These are phyloP conservation scores for Colletotrichum sp. DNA, from an alignment of 2,329 filamentous ascomycete genomes.

Conservation along the genomic window DNA sequence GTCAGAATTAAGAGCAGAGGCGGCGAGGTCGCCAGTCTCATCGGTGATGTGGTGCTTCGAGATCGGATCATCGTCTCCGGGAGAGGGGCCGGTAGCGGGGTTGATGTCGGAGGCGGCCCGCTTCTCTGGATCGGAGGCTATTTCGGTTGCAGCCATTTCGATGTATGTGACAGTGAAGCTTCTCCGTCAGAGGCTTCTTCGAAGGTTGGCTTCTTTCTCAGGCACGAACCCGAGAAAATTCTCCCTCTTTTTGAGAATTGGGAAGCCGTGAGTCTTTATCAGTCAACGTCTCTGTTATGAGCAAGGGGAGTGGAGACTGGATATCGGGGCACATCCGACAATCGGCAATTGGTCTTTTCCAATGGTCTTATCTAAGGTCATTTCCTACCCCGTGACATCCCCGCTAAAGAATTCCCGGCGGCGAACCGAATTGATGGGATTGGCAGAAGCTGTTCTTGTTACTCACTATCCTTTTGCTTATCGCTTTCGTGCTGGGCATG, in stretches of 20 bases:
- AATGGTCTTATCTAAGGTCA: constrained; percentile 10
- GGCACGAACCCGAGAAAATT: not conserved
- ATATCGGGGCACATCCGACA: constrained; percentile 8
- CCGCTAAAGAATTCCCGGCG: not conserved
- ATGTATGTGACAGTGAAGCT: not conserved
- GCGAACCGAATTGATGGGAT: not conserved
- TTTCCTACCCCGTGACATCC: not conserved
- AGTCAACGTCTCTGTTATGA: not conserved
- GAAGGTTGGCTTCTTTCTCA: not conserved
- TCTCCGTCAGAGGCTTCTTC: not conserved
- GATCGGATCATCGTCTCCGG: not conserved
- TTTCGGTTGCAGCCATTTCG: not conserved
- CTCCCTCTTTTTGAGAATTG: not conserved
- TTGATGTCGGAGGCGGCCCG: not conserved
- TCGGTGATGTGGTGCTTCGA: constrained; percentile 13
- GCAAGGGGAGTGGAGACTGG: not conserved
- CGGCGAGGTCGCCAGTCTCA: constrained; percentile 7
- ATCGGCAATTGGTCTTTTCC: not conserved
- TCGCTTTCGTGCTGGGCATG: not conserved
- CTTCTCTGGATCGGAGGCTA: constrained; percentile 10
- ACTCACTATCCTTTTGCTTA: not conserved
- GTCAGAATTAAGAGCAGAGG: constrained; percentile 1
- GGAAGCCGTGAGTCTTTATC: not conserved
- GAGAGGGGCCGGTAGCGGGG: not conserved
- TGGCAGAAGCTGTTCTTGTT: not conserved